phyloP scores from a whole-genome alignment of 345 rosid genomes.

The Salix arbutifolia region DNA sequence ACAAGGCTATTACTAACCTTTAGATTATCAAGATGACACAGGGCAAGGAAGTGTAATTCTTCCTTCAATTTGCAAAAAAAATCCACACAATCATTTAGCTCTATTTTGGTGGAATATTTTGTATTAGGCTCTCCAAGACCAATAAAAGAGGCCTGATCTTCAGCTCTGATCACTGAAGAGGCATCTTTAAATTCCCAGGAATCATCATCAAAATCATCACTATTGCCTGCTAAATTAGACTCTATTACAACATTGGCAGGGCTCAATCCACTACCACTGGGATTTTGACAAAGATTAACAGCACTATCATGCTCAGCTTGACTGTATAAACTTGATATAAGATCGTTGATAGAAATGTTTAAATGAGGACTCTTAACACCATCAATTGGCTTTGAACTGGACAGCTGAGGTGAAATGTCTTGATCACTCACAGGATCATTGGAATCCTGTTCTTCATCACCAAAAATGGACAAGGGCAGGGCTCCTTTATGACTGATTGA shows the following conservation, averaged over 20 bases:
- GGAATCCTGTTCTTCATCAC: constrained; percentile 44
- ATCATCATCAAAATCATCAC: constrained; percentile 54
- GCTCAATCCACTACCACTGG: constrained; percentile 30
- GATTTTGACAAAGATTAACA: constrained; percentile 26
- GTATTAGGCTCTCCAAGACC: constrained; percentile 28
- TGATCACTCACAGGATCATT: constrained; percentile 37
- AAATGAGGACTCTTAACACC: constrained; percentile 31
- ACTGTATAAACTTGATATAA: constrained; percentile 70
- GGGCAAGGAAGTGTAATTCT: constrained; percentile 45
- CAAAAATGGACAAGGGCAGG: constrained; percentile 63
- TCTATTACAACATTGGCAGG: constrained; percentile 21
- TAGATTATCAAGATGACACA: constrained; percentile 50
- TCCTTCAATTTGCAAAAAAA: constrained; percentile 59
- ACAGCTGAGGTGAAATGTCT: constrained; percentile 33
- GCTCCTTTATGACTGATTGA: constrained; percentile 43
- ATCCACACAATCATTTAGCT: constrained; percentile 39
- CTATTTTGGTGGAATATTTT: constrained; percentile 19
- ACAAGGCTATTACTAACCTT: constrained; percentile 49
- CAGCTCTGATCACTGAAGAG: constrained; percentile 25
- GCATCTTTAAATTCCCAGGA: constrained; percentile 75
- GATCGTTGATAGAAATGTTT: constrained; percentile 53
- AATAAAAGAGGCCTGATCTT: constrained; percentile 20
- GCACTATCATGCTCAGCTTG: constrained; percentile 47
- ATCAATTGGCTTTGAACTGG: constrained; percentile 19
- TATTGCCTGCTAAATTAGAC: constrained; percentile 27